Evolutionary conservation across 106 monocot genomes (phyloP), one percentile per base, ranked within the genome.

Genomic region (Platanthera zijinensis): DNA sequence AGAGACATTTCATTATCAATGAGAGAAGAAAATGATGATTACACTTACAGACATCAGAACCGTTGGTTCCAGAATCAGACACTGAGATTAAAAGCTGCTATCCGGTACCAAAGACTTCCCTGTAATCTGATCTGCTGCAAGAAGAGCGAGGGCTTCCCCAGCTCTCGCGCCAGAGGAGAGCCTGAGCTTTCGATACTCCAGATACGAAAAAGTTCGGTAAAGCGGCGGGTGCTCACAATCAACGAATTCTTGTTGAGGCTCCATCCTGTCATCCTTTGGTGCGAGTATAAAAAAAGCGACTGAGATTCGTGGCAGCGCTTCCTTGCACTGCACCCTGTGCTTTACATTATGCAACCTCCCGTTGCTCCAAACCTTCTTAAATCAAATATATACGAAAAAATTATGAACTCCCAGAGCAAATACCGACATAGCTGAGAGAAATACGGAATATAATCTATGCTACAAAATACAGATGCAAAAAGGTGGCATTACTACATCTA

Each of bases 321-420:
- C 82, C 50, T 72, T 85, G 75, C 90, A 91, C 57, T 80, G 56
- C 64, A 91, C 88, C 12, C 86, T 59, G 78, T 90, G 90, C 83
- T 84, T 89, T 46, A 86, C 51, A 70, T 89, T 89, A 59, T 78
- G 82, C 17, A 89, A 71, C 25, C 77, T 81, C 8, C 89, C 85
- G 63, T 89, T 89, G 78, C 89, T 83, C 83, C 83, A 83, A 12
- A 56, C 75, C 83, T 83, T 39, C 61, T 57, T 17, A 67, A 11
- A 67, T 22, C 11, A 39, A 1, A 67, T 11, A 39, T 39, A 39
- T 39, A 39, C 39, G 8, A 32, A 22, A 32, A 64, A 6, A 4
- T 22, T 19, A 28, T 63, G 63, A 63, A 28, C 19, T 63, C 22
- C 18, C 63, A 63, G 1, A 63, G 19, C 6, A 63, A 63, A 63